Percentiles rank a stretch among this genome's conserved stretches.
These are phyloP conservation scores for Podaxis sp. DNA, from an alignment of 768 basidiomycete species.

Conservation along the genomic window DNA sequence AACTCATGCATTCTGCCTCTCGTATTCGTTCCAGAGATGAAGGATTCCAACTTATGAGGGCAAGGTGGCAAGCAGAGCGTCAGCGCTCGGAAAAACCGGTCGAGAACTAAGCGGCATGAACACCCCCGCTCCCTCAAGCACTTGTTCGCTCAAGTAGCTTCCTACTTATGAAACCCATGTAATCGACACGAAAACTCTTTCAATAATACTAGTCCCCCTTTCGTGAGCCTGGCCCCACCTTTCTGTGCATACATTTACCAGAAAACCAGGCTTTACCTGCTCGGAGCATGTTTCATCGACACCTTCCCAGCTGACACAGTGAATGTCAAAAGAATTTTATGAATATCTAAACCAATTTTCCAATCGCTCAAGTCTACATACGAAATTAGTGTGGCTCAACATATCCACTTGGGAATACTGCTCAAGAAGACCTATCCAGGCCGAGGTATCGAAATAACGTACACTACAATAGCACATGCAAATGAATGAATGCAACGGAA, in stretches of 20 bases:
- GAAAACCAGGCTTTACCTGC: neutral
- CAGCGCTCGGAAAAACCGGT: slow-evolving; percentile 26
- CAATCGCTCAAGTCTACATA: slow-evolving; percentile 11
- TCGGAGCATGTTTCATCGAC: neutral
- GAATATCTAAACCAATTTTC: neutral
- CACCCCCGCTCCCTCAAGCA: neutral
- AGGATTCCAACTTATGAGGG: slow-evolving; percentile 67
- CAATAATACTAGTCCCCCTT: neutral
- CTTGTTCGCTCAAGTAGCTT: neutral
- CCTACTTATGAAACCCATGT: neutral
- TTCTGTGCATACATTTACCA: neutral
- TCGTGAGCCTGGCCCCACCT: neutral
- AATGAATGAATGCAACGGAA: neutral
- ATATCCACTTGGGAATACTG: slow-evolving; percentile 6
- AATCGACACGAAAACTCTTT: neutral
- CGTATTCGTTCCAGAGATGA: slow-evolving; percentile 62
- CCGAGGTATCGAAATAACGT: neutral
- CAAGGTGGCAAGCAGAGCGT: slow-evolving; percentile 74
- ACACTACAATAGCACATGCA: slow-evolving; percentile 3
- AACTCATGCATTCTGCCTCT: slow-evolving; percentile 50
- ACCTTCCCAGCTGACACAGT: neutral
- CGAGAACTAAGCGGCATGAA: slow-evolving; percentile 13
- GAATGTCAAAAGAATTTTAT: neutral
- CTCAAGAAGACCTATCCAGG: slow-evolving; percentile 3
- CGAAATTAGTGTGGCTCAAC: slow-evolving; percentile 14